Base-by-base conservation (phyloP, 2,329 filamentous ascomycete species). In the Cordyceps cateniannulata region DNA sequence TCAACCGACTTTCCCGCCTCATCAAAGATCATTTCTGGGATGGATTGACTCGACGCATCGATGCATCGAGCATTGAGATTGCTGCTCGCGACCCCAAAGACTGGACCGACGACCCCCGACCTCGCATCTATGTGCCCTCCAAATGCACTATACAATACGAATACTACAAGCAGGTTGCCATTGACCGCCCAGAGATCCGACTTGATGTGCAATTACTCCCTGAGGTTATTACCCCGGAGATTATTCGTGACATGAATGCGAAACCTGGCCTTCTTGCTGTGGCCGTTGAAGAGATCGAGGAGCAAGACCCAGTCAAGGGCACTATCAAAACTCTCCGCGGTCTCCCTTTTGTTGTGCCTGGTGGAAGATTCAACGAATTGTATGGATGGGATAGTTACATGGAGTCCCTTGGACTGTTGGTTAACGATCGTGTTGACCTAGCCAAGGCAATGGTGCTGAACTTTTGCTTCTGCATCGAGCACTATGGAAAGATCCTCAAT, bases 371-470 rank as follows among this genome's bases (percentile, higher is more conserved):
- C 85, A 99, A 99, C 75, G 95, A 99, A 74, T 77, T 99, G 24
- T 99, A 99, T 72, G 93, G 93, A 51, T 99, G 95, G 95, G 95
- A 99, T 75, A 97, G 92, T 72, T 99, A 98, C 79, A 98, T 99
- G 92, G 91, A 93, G 73, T 95, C 93, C 5, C 80, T 98, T 3
- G 95, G 95, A 20, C 81, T 99, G 62, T 79, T 98, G 62, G 85
- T 91, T 67, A 91, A 93, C 70, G 90, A 95, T 71, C 87, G 90
- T 62, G 86, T 91, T 24, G 86, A 97, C 69, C 78, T 98, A 60
- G 92, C 92, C 66, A 96, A 97, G 78, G 84, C 88, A 54, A 98
- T 99, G 91, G 93, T 98, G 56, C 81, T 85, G 68, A 96, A 99
- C 77, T 98, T 98, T 74, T 96, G 91, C 74, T 99, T 99, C 79